Percentiles rank a stretch among this genome's conserved stretches.
phyloP scores from a whole-genome alignment of 805 yeast genomes.

The Jamesozyma lodderae region DNA sequence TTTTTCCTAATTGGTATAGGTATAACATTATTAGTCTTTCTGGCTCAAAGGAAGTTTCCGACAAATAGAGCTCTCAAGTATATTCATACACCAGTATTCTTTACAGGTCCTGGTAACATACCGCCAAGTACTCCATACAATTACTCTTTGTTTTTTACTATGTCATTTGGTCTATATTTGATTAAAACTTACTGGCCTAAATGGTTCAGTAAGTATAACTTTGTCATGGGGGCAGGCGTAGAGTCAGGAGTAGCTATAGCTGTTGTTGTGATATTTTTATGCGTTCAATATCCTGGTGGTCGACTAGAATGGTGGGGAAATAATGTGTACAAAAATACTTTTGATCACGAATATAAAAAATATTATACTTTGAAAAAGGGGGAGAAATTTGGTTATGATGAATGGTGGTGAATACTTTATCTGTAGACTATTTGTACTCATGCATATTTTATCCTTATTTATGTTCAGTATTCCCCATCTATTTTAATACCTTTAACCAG shows the following conservation, averaged over 20 bases:
- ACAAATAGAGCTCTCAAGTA: conserved; percentile 27
- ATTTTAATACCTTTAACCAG: no score
- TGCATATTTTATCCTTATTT: no score
- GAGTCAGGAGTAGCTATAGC: conserved; percentile 57
- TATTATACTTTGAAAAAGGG: conserved; percentile 32
- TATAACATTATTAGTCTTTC: no score
- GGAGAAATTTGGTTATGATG: conserved; percentile 40
- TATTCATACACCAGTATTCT: conserved; percentile 55
- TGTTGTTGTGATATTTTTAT: conserved; percentile 45
- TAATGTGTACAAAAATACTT: conserved; percentile 35
- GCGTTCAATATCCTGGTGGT: conserved; percentile 40
- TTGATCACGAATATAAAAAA: conserved; percentile 30
- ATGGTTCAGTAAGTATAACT: conserved; percentile 57
- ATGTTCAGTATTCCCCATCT: no score
- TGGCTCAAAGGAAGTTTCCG: conserved; percentile 26
- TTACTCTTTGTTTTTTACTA: conserved; percentile 44
- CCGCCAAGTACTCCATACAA: conserved; percentile 73
- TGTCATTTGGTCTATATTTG: conserved; percentile 37
- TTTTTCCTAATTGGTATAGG: no score
- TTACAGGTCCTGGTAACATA: conserved; percentile 49
- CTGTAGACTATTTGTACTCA: no score
- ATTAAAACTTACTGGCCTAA: conserved; percentile 39
- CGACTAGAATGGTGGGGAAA: conserved; percentile 53
- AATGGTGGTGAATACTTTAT: conserved; percentile 37
- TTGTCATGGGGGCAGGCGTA: conserved; percentile 51